A percentile compares a stretch with the other conserved stretches of the same genome.
phyloP scores from a whole-genome alignment of 2,329 filamentous ascomycete species.

The Penicillium psychrosexuale region DNA sequence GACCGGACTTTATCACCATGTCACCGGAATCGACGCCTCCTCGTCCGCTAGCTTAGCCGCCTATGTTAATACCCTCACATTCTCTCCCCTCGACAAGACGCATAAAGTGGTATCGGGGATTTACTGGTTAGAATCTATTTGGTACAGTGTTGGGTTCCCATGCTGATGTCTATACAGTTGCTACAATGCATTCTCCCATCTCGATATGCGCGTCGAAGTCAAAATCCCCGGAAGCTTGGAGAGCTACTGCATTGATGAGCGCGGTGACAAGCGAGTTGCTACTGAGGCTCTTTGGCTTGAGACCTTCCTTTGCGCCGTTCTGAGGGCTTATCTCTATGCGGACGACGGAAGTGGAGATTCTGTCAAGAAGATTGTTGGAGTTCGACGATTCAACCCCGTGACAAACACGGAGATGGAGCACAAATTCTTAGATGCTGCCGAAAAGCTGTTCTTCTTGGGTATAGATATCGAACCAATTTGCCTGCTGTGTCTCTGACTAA shows the following conservation, averaged over 20 bases:
- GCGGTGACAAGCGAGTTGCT: slow-evolving; percentile 88
- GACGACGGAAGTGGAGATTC: slow-evolving; percentile 92
- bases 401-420: slow-evolving; percentile 98
- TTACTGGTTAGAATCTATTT: slow-evolving; percentile 67
- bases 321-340: slow-evolving; percentile 93
- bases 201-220: slow-evolving; percentile 98
- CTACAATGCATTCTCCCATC: slow-evolving; percentile 97
- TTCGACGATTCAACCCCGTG: slow-evolving; percentile 93
- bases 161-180: slow-evolving; percentile 54
- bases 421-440: slow-evolving; percentile 88
- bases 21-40: slow-evolving; percentile 93
- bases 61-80: slow-evolving; percentile 97
- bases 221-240: slow-evolving; percentile 95
- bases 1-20: slow-evolving; percentile 95
- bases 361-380: slow-evolving; percentile 96
- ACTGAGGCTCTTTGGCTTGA: slow-evolving; percentile 96
- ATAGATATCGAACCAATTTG: not conserved
- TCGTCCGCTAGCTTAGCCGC: slow-evolving; percentile 95
- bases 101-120: slow-evolving; percentile 90
- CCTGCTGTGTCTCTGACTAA: slow-evolving; percentile 13
- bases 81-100: slow-evolving; percentile 77
- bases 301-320: slow-evolving; percentile 91
- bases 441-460: slow-evolving; percentile 93
- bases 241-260: slow-evolving; percentile 95
- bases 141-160: not conserved